Base-by-base conservation (phyloP, 495 filamentous ascomycete genomes). In the Annulohypoxylon moriforme region DNA sequence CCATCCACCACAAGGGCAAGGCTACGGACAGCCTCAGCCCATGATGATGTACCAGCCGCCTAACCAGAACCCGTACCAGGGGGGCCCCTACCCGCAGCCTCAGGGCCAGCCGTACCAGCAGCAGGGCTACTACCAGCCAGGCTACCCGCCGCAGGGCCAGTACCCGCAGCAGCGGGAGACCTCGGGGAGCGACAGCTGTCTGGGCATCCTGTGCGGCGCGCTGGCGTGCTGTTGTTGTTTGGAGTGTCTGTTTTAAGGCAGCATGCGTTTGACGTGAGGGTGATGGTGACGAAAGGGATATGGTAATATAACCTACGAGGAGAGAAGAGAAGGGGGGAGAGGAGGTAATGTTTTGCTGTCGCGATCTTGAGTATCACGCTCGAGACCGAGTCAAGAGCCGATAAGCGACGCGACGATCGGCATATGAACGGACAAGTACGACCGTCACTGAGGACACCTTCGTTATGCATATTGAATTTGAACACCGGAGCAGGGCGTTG, bases 181-280 rank as follows among this genome's bases (percentile, higher is more conserved):
- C 31, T 49, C 53, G 14, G n/a, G 47, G 10, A 9, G 4, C 9
- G 62, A 72, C 47, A 78, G 79, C 13, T 79, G 82, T 34, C 33
- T 83, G 10, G 77, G 77, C 27, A 77, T 77, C 0, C 64, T 83
- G 46, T 47, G 83, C 1, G 82, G 79, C 0, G 69, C 72, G 53
- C 65, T 84, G 58, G 84, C 84, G 0, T 83, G 82, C 74, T 85
- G 84, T 64, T 85, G 84, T 76, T 85, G 84, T 66, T 66, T 85
- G 59, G 84, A 85, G 24, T 76, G 78, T 18, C 55, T 85, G 34
- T 84, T 84, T 60, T 85, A 82, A 59, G 42, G 38, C 53, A n/a
- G n/a, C n/a, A n/a, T n/a, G n/a, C n/a, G n/a, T n/a, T n/a, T n/a
- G n/a, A n/a, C n/a, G n/a, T n/a, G n/a, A n/a, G n/a, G n/a, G n/a